phyloP scores from a whole-genome alignment of 1,139 yeast species.

The Geotrichum reessii region DNA sequence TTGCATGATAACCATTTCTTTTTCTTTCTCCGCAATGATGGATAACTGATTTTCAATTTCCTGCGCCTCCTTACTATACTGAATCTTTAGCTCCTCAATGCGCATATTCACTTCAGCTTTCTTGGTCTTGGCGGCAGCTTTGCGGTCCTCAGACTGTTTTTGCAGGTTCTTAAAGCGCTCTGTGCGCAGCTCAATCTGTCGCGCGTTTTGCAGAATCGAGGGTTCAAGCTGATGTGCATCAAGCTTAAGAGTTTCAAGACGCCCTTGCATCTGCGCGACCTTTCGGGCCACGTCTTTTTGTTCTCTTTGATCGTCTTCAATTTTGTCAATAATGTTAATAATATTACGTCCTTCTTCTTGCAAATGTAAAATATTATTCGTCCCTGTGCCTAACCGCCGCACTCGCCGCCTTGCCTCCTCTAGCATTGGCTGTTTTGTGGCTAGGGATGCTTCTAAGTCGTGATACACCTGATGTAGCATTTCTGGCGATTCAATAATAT shows the following conservation, averaged over 20 bases:
- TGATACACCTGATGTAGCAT: constrained; percentile 50
- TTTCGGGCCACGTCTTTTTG: constrained; percentile 44
- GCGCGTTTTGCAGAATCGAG: constrained; percentile 45
- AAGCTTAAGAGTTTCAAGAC: constrained; percentile 43
- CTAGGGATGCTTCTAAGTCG: constrained; percentile 50
- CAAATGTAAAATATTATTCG: constrained; percentile 54
- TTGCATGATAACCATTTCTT: background rate
- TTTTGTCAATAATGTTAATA: constrained; percentile 52
- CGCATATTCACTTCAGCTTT: no score
- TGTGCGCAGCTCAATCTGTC: constrained; percentile 49
- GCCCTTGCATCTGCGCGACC: constrained; percentile 43
- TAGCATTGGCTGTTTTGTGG: constrained; percentile 41
- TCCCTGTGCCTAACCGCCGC: constrained; percentile 49
- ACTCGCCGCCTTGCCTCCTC: constrained; percentile 45
- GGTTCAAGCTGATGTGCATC: constrained; percentile 48
- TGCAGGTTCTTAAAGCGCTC: constrained; percentile 51
- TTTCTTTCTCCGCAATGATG: constrained; percentile 46
- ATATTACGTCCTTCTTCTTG: constrained; percentile 52
- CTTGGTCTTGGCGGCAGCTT: constrained; percentile 42
- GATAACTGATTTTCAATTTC: constrained; percentile 48
- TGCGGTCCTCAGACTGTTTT: constrained; percentile 47
- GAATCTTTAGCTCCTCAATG: constrained; percentile 32
- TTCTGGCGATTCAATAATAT: constrained; percentile 58
- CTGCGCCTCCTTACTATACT: constrained; percentile 48
- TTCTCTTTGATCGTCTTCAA: constrained; percentile 47